A percentile compares a stretch with the other conserved stretches of the same genome.
Evolutionary conservation across 768 basidiomycete species (phyloP).

Genomic region (Rhodotorula toruloides): DNA sequence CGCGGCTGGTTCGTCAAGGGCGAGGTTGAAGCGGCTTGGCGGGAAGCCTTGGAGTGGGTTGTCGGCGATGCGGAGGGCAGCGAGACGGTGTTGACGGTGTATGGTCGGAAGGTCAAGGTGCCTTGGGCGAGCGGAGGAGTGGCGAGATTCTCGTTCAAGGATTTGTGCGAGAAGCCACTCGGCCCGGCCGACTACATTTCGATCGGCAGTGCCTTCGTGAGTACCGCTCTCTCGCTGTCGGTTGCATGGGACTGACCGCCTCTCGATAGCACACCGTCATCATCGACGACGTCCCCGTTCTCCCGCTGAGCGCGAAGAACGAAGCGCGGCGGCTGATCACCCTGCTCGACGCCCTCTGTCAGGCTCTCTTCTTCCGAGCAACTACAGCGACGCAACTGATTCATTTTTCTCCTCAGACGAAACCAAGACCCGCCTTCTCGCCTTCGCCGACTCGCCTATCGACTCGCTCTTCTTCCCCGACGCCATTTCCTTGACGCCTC

Average conservation of each 20-base stretch:
- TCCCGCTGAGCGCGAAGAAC: conserved; percentile 56
- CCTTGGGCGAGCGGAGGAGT: conserved; percentile 50
- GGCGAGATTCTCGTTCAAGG: conserved; percentile 54
- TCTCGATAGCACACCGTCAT: conserved; percentile 50
- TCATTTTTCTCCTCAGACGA: conserved; percentile 17
- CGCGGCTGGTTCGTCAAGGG: conserved; percentile 38
- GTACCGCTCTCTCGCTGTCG: background rate
- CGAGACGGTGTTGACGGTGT: conserved; percentile 49
- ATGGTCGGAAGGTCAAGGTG: conserved; percentile 52
- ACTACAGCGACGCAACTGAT: conserved; percentile 44
- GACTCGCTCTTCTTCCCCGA: conserved; percentile 59
- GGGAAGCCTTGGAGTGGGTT: conserved; percentile 29
- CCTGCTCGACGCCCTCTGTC: conserved; percentile 59
- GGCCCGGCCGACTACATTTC: conserved; percentile 60
- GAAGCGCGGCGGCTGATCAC: conserved; percentile 60
- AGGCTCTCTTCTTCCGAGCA: conserved; percentile 41
- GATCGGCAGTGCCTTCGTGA: conserved; percentile 52
- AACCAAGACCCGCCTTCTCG: conserved; percentile 41
- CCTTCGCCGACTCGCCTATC: conserved; percentile 48
- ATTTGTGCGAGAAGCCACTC: conserved; percentile 55
- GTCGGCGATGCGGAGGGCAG: conserved; percentile 27
- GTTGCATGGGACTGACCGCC: background rate
- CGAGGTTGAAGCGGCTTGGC: conserved; percentile 36
- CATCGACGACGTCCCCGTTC: conserved; percentile 54
- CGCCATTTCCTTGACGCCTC: conserved; percentile 40